These are phyloP conservation scores for Sporothrix dimorphospora DNA, from an alignment of 2,329 filamentous ascomycete species.

Conservation along the genomic window DNA sequence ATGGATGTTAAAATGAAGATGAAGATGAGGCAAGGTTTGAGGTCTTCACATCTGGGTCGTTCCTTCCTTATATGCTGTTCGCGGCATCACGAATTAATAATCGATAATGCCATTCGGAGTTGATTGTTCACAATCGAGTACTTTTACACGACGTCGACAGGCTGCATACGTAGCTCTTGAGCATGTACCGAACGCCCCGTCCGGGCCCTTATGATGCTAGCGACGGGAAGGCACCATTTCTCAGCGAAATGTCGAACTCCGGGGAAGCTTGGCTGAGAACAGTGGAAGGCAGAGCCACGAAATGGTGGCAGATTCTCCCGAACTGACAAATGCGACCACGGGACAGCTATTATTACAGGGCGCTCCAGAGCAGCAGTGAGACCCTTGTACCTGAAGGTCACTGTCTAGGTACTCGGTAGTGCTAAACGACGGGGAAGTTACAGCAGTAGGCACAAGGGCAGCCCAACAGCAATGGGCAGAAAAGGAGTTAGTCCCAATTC, in stretches of 20 bases:
- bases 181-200: background rate
- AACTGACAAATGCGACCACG: constrained; percentile 22
- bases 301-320: constrained; percentile 7
- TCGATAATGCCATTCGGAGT: constrained; percentile 7
- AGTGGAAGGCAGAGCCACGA: background rate
- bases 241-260: constrained; percentile 25
- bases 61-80: constrained; percentile 23
- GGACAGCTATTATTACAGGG: background rate
- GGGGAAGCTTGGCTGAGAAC: background rate
- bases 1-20: background rate
- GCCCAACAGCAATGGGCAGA: background rate
- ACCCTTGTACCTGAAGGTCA: background rate
- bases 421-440: background rate
- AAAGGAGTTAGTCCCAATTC: background rate
- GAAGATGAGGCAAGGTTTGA: background rate
- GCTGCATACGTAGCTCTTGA: background rate
- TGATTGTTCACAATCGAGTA: constrained; percentile 17
- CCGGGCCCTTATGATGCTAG: background rate
- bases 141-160: background rate
- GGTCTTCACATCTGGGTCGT: background rate
- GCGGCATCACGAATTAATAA: constrained; percentile 16
- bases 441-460: background rate
- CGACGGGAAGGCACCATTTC: constrained; percentile 26
- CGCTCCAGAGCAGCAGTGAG: background rate
- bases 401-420: background rate